These are phyloP conservation scores for Heliamphora exappendiculata DNA, from an alignment of 148 eudicot species.

Conservation along the genomic window DNA sequence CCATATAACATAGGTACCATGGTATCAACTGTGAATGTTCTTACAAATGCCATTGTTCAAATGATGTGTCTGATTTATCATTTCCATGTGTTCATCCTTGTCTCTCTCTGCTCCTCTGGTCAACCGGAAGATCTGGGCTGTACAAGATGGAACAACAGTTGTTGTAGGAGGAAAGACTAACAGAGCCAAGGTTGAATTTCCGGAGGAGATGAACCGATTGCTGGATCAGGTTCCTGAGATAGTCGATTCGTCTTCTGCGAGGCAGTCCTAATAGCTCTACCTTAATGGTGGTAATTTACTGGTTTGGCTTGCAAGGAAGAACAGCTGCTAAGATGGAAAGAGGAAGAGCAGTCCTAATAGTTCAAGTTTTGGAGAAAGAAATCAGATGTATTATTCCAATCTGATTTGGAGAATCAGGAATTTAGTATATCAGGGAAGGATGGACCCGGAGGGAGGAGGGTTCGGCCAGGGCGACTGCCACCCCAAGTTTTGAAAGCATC, in stretches of 20 bases:
- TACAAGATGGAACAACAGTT: constrained; percentile 90
- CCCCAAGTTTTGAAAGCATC: too few species aligned
- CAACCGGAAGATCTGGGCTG: constrained; percentile 68
- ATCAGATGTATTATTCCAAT: too few species aligned
- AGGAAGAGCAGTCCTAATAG: too few species aligned
- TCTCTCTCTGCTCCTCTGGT: constrained; percentile 11
- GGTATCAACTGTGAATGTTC: neutral
- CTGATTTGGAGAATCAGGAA: too few species aligned
- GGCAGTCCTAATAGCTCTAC: constrained; percentile 29
- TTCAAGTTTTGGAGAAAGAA: too few species aligned
- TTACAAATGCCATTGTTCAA: neutral
- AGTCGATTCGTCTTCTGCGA: constrained; percentile 36
- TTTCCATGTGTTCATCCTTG: constrained; percentile 6
- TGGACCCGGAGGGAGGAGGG: too few species aligned
- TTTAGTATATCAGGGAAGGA: too few species aligned
- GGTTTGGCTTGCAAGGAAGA: neutral
- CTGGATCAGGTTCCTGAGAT: constrained; percentile 85
- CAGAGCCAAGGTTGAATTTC: constrained; percentile 77
- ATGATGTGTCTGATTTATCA: neutral
- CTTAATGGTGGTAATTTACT: constrained; percentile 3
- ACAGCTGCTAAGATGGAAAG: too few species aligned
- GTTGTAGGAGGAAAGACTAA: constrained; percentile 94
- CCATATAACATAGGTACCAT: too few species aligned
- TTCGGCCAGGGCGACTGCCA: too few species aligned
- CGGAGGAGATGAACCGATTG: constrained; percentile 60